Conservation (phyloP, 306 rosid species). For the Lupinus albus region DNA sequence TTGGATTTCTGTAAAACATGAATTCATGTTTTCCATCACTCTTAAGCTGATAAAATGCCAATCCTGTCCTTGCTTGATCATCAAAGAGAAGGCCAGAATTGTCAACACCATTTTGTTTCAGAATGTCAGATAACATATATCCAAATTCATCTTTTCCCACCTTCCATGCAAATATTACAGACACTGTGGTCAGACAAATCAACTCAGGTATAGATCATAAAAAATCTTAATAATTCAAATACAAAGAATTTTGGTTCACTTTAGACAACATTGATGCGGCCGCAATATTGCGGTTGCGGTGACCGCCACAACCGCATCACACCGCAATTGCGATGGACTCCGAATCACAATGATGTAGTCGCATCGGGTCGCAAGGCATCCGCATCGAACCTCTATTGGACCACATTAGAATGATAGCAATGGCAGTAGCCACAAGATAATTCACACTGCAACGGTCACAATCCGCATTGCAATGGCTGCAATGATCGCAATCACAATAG, state of each 20-base stretch:
- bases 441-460: too few relatives aligned
- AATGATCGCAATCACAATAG: too few relatives aligned
- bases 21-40: conserved; percentile 41
- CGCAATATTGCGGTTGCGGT: too few relatives aligned
- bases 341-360: too few relatives aligned
- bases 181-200: conserved; percentile 37
- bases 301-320: too few relatives aligned
- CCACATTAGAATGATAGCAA: too few relatives aligned
- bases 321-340: too few relatives aligned
- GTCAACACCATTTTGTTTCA: conserved; percentile 50
- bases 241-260: conserved; percentile 11
- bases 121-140: conserved; percentile 41
- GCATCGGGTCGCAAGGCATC: too few relatives aligned
- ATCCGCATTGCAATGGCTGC: too few relatives aligned
- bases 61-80: conserved; percentile 40
- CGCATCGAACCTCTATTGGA: too few relatives aligned
- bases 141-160: conserved; percentile 55
- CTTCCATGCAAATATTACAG: conserved; percentile 39
- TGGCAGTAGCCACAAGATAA: too few relatives aligned
- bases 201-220: background rate
- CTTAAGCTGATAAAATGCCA: conserved; percentile 42
- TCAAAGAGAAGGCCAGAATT: conserved; percentile 44
- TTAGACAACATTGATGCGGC: too few relatives aligned
- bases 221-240: background rate
- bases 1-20: conserved; percentile 45